Conservation (phyloP, 1,284 basidiomycete species). For the Caloboletus inedulis region DNA sequence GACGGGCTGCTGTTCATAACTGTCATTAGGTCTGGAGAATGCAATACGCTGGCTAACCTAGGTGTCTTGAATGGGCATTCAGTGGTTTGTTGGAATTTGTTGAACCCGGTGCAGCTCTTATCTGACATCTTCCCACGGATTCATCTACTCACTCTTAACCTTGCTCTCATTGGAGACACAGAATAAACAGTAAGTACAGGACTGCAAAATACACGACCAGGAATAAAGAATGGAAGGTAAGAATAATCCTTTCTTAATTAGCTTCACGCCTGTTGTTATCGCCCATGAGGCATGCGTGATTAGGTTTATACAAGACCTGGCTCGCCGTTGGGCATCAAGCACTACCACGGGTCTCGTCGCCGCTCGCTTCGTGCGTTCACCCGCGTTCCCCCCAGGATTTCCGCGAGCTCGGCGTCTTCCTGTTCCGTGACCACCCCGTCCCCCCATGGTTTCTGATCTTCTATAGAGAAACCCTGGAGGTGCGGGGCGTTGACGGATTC, state of each 20-base stretch:
- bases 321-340: not conserved
- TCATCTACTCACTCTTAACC: not conserved
- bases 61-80: too few species aligned
- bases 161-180: not conserved
- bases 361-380: not conserved
- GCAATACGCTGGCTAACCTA: not conserved
- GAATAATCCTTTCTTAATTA: not conserved
- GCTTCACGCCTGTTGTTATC: not conserved
- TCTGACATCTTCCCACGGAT: not conserved
- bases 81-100: not conserved
- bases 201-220: too few species aligned
- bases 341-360: not conserved
- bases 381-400: not conserved
- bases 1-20: not conserved
- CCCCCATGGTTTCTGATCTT: constrained; percentile 17
- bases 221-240: not conserved
- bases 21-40: too few species aligned
- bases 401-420: constrained; percentile 16
- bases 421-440: constrained; percentile 19
- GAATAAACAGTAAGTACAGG: not conserved
- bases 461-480: not conserved
- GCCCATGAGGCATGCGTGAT: not conserved
- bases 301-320: not conserved
- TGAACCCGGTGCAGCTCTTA: not conserved
- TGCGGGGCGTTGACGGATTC: not conserved